Conservation (phyloP, 2,329 filamentous ascomycete species). For the Cyanodermella asteris region DNA sequence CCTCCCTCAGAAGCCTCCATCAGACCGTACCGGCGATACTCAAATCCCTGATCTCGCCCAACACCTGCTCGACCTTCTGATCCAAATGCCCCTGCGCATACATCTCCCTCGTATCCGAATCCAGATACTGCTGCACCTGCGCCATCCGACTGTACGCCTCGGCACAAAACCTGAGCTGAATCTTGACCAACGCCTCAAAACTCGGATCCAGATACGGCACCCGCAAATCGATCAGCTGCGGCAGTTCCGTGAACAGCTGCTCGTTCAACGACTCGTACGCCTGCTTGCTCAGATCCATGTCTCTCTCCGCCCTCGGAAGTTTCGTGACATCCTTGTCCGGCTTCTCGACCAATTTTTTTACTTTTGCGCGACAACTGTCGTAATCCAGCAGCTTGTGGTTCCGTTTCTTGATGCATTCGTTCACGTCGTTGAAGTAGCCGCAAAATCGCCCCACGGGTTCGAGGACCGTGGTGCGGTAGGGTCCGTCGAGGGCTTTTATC, state of each 20-base stretch:
- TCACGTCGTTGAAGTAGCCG: constrained; percentile 96
- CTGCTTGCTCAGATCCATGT: constrained; percentile 78
- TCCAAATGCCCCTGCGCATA: constrained; percentile 89
- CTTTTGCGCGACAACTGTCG: constrained; percentile 82
- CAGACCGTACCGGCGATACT: constrained; percentile 65
- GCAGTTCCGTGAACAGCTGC: constrained; percentile 77
- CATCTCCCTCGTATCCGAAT: constrained; percentile 84
- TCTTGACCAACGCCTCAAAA: constrained; percentile 96
- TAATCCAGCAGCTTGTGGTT: constrained; percentile 98
- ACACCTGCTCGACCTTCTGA: constrained; percentile 73
- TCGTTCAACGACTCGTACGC: constrained; percentile 96
- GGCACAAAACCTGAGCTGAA: constrained; percentile 90
- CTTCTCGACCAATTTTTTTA: constrained; percentile 94
- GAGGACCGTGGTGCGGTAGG: constrained; percentile 72
- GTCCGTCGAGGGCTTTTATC: constrained; percentile 92
- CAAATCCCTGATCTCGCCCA: constrained; percentile 91
- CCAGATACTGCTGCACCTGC: constrained; percentile 95
- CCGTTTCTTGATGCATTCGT: constrained; percentile 99
- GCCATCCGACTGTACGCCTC: constrained; percentile 97
- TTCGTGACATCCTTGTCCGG: constrained; percentile 97
- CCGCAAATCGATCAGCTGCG: constrained; percentile 86
- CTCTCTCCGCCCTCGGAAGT: constrained; percentile 85
- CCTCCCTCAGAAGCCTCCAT: no score
- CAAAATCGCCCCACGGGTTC: constrained; percentile 93
- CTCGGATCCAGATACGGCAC: constrained; percentile 93